Conservation (phyloP, 192 early-diverging fungal species). For the Gonapodya prolifera region DNA sequence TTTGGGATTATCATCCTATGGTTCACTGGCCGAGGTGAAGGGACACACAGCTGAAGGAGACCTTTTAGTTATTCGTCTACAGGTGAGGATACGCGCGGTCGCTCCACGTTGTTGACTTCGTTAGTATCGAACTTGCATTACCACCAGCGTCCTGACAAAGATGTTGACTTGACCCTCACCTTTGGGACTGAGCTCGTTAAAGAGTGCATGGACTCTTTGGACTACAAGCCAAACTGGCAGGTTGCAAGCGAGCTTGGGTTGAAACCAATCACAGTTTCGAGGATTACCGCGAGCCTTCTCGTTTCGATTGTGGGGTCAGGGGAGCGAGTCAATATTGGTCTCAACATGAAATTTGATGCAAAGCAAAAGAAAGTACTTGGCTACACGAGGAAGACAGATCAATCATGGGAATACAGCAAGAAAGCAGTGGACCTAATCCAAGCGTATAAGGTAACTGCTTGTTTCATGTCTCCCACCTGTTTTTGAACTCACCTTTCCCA, state of each 20-base stretch:
- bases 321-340: conserved; percentile 56
- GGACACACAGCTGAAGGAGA: conserved; percentile 28
- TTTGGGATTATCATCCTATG: conserved; percentile 60
- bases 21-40: conserved; percentile 52
- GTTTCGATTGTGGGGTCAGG: conserved; percentile 45
- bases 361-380: conserved; percentile 78
- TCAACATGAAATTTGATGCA: conserved; percentile 84
- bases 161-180: conserved; percentile 9
- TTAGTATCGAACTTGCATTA: background rate
- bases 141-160: background rate
- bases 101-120: background rate
- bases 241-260: conserved; percentile 57
- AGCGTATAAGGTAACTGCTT: conserved; percentile 44
- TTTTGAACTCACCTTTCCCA: background rate
- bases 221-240: conserved; percentile 48
- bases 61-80: background rate
- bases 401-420: conserved; percentile 74
- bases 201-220: conserved; percentile 10
- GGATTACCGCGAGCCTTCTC: conserved; percentile 68
- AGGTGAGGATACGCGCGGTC: background rate
- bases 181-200: conserved; percentile 32
- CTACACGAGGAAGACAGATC: conserved; percentile 63
- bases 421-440: conserved; percentile 61
- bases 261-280: conserved; percentile 56
- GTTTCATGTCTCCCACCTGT: conserved; percentile 4